phyloP scores from a whole-genome alignment of 1,284 basidiomycete species.

The Microbotryum silenes-acaulis region DNA sequence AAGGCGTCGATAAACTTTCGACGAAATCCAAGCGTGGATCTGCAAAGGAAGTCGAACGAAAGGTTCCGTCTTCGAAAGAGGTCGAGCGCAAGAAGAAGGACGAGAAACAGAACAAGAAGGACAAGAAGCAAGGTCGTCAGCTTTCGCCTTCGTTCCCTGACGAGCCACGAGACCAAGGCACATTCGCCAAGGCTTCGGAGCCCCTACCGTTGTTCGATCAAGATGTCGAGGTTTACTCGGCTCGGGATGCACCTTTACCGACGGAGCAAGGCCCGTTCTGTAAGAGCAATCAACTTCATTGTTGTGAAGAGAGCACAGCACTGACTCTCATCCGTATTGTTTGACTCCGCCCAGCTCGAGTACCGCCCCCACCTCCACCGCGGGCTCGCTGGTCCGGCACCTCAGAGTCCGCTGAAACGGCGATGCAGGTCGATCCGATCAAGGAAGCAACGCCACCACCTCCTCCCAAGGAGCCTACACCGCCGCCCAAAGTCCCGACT shows the following conservation, averaged over 20 bases:
- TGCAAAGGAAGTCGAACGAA: background rate
- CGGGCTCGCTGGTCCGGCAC: background rate
- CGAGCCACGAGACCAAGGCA: background rate
- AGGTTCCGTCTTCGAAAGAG: background rate
- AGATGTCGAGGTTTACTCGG: no score
- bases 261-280: no score
- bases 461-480: constrained; percentile 2
- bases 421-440: constrained; percentile 2
- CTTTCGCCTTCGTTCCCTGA: background rate
- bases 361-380: background rate
- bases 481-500: background rate
- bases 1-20: no score
- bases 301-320: no score
- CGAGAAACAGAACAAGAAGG: constrained; percentile 3
- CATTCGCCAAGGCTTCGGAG: background rate
- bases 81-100: background rate
- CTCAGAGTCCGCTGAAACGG: background rate
- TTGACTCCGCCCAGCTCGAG: no score
- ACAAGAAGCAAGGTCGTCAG: constrained; percentile 7
- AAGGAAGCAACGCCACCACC: constrained; percentile 4
- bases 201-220: no score
- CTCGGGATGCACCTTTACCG: no score
- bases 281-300: no score
- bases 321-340: no score
- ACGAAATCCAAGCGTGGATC: no score